These are phyloP conservation scores for Candida sakaeoensis DNA, from an alignment of 805 yeast species.

Conservation along the genomic window DNA sequence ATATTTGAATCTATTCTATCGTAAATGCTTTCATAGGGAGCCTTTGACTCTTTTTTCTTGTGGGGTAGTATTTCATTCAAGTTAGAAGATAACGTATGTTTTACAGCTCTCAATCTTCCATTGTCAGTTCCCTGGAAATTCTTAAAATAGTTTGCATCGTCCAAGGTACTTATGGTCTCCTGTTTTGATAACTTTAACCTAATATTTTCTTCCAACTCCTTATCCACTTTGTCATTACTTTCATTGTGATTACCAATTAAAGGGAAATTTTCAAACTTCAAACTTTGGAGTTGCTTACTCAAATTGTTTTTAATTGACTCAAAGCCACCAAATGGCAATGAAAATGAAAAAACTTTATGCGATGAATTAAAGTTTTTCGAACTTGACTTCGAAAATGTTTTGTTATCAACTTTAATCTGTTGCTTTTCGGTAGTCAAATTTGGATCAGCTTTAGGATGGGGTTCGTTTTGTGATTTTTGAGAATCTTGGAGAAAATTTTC, in stretches of 20 bases:
- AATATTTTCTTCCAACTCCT: slow-evolving; percentile 23
- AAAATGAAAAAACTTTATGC: slow-evolving; percentile 50
- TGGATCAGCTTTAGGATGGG: slow-evolving; percentile 13
- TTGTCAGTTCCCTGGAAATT: slow-evolving; percentile 58
- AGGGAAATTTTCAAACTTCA: slow-evolving; percentile 8
- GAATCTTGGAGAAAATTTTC: slow-evolving; percentile 5
- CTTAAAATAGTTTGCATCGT: slow-evolving; percentile 58
- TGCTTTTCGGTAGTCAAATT: slow-evolving; percentile 16
- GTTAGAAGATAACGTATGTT: slow-evolving; percentile 54
- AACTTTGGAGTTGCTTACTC: slow-evolving; percentile 19
- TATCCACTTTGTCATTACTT: slow-evolving; percentile 13
- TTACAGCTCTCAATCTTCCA: slow-evolving; percentile 66
- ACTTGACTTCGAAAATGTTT: slow-evolving; percentile 29
- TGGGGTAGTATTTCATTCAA: slow-evolving; percentile 40
- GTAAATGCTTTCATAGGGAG: slow-evolving; percentile 45
- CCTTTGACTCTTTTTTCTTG: slow-evolving; percentile 19
- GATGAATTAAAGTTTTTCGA: slow-evolving; percentile 12
- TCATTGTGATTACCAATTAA: slow-evolving; percentile 10
- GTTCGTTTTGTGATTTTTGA: neutral
- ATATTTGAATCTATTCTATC: slow-evolving; percentile 72
- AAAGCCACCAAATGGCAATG: slow-evolving; percentile 56
- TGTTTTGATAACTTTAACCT: slow-evolving; percentile 46
- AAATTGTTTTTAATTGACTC: slow-evolving; percentile 25
- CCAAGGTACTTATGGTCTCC: slow-evolving; percentile 55
- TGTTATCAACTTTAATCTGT: slow-evolving; percentile 18